Base-by-base conservation (phyloP, 169 alveolate genomes). In the Plasmodium falciparum region DNA sequence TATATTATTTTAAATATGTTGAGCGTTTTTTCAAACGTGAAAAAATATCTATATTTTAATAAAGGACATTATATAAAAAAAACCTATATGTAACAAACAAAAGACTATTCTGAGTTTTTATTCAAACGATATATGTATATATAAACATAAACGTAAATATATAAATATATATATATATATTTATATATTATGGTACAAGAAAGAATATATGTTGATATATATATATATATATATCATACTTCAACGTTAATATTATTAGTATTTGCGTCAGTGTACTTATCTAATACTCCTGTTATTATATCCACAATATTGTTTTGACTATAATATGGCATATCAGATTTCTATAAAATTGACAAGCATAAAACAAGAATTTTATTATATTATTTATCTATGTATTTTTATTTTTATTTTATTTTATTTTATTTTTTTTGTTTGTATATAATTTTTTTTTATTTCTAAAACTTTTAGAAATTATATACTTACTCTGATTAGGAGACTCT, bases 301-400 rank as follows among this genome's bases (percentile, higher is more conserved):
- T 85, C 92, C 29, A 85, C 73, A 49, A 85, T 85, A 65, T 72
- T 85, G 58, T 70, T 85, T 61, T 71, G 92, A 65, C 72, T 85
- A 49, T 85, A 61, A 71, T 71, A 71, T 17, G 92, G 88, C 22
- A 85, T 85, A 43, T 85, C 74, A 3, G 92, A 85, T 61, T 71
- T 85, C 92, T 85, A 56, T 22, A 26, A 56, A 39, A 9, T 39
- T 5, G 11, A 39, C 47, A 39, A 39, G 47, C 0, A 39, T 39
- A 39, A 39, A 39, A 39, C 47, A 39, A 5, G 8, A 17, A 9
- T 26, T 22, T 29, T 33, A n/a, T n/a, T n/a, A n/a, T n/a, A n/a
- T n/a, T n/a, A n/a, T n/a, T n/a, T n/a, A n/a, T n/a, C n/a, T n/a
- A n/a, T n/a, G n/a, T n/a, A n/a, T n/a, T n/a, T n/a, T n/a, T n/a